Evolutionary conservation across 2,329 filamentous ascomycete genomes (phyloP), one percentile per base, ranked within the genome.

Genomic region (Macrophomina tecta): DNA sequence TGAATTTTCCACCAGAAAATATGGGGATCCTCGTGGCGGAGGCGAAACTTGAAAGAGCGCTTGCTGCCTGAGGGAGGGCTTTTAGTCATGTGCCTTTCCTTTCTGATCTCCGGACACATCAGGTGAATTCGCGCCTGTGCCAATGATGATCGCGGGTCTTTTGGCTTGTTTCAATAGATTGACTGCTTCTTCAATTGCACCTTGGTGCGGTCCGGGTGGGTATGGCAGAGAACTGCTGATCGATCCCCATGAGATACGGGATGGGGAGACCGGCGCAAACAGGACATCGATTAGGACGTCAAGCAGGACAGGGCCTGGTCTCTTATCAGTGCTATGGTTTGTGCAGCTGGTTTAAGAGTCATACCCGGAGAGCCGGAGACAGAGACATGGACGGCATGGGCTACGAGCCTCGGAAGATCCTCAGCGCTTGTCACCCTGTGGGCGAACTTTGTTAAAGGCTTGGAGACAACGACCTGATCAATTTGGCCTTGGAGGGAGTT

Each of bases 401-500:
- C 78, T 3, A 82, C 74, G n/a, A 83, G 74, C 11, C 82, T 72
- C 5, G 82, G 81, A 36, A 81, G 81, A 68, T 84, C 82, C 60
- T 80, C 80, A 0, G 80, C 77, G 51, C 77, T 77, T 0, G 80
- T 81, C 30, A 83, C 75, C 0, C 81, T 78, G 69, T 83, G 81
- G 2, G 78, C 79, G 65, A 83, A 83, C 62, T 83, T 83, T 7
- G 81, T 82, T 45, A 83, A 68, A 0, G 80, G 80, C 36, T 77
- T 78, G 1, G 81, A 76, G 0, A 80, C 73, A 3, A 83, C 79
- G 4, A 83, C 76, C 66, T 83, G 81, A 68, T 84, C 82, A 66
- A 82, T 79, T 52, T 80, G 81, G 6, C 81, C 82, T 69, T 84
- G 82, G 0, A 83, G 77, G 1, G 76, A 76, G 67, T 84, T 83